phyloP scores from a whole-genome alignment of 495 filamentous ascomycete genomes.

The Daldinia grandis region DNA sequence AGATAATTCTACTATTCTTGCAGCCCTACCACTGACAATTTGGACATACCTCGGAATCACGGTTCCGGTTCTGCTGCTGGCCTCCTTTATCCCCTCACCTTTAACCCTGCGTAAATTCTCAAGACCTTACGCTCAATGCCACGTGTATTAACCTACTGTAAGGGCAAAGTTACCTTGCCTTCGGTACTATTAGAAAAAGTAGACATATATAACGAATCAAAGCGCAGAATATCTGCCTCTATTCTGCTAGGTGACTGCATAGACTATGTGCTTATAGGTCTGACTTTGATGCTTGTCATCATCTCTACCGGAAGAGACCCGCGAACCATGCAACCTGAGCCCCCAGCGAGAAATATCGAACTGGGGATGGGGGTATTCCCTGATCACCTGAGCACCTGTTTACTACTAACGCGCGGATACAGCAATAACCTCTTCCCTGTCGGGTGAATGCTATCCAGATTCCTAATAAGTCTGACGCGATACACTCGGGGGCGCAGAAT shows the following conservation, averaged over 20 bases:
- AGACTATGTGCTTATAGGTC: slow-evolving; percentile 1
- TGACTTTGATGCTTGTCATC: slow-evolving; percentile 11
- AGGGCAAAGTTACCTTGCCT: not conserved
- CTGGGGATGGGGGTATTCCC: slow-evolving; percentile 11
- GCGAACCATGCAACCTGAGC: slow-evolving; percentile 17
- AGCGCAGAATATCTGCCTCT: slow-evolving; percentile 19
- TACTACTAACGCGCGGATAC: slow-evolving; percentile 2
- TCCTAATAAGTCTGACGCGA: slow-evolving; percentile 6
- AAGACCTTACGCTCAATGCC: not conserved
- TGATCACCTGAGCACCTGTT: slow-evolving; percentile 8
- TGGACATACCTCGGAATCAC: not conserved
- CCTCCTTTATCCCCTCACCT: not conserved
- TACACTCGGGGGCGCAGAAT: not conserved
- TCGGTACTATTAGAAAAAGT: not conserved
- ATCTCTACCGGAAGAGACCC: slow-evolving; percentile 14
- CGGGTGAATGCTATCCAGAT: slow-evolving; percentile 32
- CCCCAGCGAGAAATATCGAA: slow-evolving; percentile 11
- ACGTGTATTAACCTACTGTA: not conserved
- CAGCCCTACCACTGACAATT: not conserved
- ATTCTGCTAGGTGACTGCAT: slow-evolving; percentile 30
- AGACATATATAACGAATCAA: not conserved
- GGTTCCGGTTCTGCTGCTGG: not conserved
- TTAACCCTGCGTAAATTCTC: not conserved
- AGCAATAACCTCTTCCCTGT: slow-evolving; percentile 11
- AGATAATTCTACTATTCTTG: not conserved